phyloP scores from a whole-genome alignment of 2,329 filamentous ascomycete species.

The Stagonosporopsis chrysanthemi region DNA sequence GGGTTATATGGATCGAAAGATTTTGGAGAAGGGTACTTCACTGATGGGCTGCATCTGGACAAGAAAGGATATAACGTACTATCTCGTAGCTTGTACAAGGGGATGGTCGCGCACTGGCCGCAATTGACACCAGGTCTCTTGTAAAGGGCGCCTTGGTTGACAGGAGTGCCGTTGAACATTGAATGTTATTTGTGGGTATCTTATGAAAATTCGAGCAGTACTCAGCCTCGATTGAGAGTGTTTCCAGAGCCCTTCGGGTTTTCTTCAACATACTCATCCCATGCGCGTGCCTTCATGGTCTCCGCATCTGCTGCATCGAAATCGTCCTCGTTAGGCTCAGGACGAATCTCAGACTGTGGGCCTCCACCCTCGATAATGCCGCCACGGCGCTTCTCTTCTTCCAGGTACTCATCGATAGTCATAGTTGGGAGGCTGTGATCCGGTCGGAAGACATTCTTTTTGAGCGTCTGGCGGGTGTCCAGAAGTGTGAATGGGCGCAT shows the following conservation, averaged over 20 bases:
- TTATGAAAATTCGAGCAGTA: neutral
- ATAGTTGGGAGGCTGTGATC: slow-evolving; percentile 96
- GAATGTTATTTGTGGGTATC: slow-evolving; percentile 19
- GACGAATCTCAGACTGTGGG: slow-evolving; percentile 71
- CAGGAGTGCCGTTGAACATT: too few species aligned
- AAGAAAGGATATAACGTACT: slow-evolving; percentile 41
- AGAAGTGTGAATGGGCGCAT: slow-evolving; percentile 90
- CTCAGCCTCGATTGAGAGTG: slow-evolving; percentile 77
- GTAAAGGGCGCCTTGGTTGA: neutral
- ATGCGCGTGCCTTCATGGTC: slow-evolving; percentile 90
- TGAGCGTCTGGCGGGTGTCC: slow-evolving; percentile 76
- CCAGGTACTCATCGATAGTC: slow-evolving; percentile 96
- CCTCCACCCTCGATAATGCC: slow-evolving; percentile 92
- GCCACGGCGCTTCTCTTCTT: slow-evolving; percentile 83
- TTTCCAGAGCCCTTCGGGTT: slow-evolving; percentile 88
- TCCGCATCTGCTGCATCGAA: slow-evolving; percentile 85
- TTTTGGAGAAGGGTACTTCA: slow-evolving; percentile 49
- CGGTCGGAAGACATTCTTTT: slow-evolving; percentile 82
- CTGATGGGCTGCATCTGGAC: slow-evolving; percentile 50
- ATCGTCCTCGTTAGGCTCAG: slow-evolving; percentile 88
- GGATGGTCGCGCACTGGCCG: slow-evolving; percentile 41
- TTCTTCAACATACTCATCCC: slow-evolving; percentile 93
- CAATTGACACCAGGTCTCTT: slow-evolving; percentile 36
- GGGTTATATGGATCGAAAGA: slow-evolving; percentile 40
- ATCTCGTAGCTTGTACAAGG: slow-evolving; percentile 29